Base-by-base conservation (phyloP, 2,329 filamentous ascomycete genomes). In the Ophiostoma tasmaniense region DNA sequence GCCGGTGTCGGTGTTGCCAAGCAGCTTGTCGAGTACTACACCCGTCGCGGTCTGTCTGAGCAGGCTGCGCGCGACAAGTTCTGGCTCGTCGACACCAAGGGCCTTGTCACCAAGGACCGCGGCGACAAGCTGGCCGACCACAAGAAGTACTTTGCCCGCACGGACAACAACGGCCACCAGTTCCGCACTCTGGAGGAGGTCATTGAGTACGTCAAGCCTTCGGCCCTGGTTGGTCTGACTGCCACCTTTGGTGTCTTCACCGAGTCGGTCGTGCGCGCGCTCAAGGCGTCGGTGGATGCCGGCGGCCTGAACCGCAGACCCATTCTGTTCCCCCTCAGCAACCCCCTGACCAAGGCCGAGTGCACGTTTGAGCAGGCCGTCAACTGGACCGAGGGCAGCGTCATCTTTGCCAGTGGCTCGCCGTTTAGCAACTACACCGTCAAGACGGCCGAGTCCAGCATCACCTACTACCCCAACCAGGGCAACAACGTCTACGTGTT, bases 1-100 rank as follows among this genome's bases (percentile, higher is more conserved):
- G 95, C 95, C 45, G 95, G 95, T 82, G 93, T 97, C 64, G 95
- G 95, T 82, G 95, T 99, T 71, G 95, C 95, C 71, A 97, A 96
- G 84, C 95, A 98, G 83, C 90, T 99, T 73, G 93, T 97, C 69
- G 92, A 97, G 80, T 97, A 92, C 85, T 98, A 98, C 83, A 92
- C 93, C 76, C 91, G 92, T 74, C 91, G 93, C 74, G 95, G 95
- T 55, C 84, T 98, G 76, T 90, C 90, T 11, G 94, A 98, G 79
- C 87, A 93, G 75, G 89, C 92, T 73, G 95, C 95, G 69, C 89
- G 89, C 75, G 87, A 89, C 76, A 95, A 95, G 83, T 98, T 99
- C 86, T 98, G 90, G 87, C 91, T 99, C 65, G 93, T 98, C 71
- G 95, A 98, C 82, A 97, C 93, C 76, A 94, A 95, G 83, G 95